Evolutionary conservation across 495 filamentous ascomycete species (phyloP).

Genomic region (Clohesyomyces aquaticus): DNA sequence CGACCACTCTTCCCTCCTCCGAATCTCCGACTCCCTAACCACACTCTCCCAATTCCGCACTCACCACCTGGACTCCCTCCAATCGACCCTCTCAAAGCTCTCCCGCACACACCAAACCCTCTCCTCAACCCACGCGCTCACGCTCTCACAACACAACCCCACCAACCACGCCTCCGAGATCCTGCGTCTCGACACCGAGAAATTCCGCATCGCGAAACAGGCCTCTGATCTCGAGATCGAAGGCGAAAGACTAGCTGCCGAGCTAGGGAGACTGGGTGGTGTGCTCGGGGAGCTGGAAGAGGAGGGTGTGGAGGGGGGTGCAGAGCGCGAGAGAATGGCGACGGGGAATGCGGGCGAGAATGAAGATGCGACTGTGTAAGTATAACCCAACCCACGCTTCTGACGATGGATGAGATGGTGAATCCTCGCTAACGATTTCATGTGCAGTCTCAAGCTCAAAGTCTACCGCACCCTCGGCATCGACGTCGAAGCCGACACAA

Average conservation of each 20-base stretch:
- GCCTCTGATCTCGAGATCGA: slow-evolving; percentile 89
- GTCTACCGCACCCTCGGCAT: slow-evolving; percentile 90
- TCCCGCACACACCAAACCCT: slow-evolving; percentile 72
- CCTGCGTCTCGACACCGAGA: slow-evolving; percentile 84
- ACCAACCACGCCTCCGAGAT: slow-evolving; percentile 79
- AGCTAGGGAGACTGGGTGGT: slow-evolving; percentile 75
- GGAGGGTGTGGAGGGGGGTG: slow-evolving; percentile 71
- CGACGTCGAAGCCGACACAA: slow-evolving; percentile 78
- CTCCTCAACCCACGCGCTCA: slow-evolving; percentile 69
- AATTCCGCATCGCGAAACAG: slow-evolving; percentile 90
- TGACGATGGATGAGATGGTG: not conserved
- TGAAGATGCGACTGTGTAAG: slow-evolving; percentile 56
- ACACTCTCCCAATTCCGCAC: slow-evolving; percentile 78
- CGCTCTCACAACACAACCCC: slow-evolving; percentile 69
- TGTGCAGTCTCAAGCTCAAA: slow-evolving; percentile 73
- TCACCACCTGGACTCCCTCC: slow-evolving; percentile 72
- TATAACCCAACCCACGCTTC: slow-evolving; percentile 1
- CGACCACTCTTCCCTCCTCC: slow-evolving; percentile 82
- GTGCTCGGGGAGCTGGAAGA: slow-evolving; percentile 79
- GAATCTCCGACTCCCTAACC: slow-evolving; percentile 80
- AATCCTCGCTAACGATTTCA: too few species aligned
- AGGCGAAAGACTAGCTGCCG: slow-evolving; percentile 80
- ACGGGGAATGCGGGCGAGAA: too few species aligned
- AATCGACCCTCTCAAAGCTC: slow-evolving; percentile 69
- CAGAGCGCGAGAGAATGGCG: slow-evolving; percentile 58